Base-by-base conservation (phyloP, 1,284 basidiomycete genomes). In the Chalciporus sp. region DNA sequence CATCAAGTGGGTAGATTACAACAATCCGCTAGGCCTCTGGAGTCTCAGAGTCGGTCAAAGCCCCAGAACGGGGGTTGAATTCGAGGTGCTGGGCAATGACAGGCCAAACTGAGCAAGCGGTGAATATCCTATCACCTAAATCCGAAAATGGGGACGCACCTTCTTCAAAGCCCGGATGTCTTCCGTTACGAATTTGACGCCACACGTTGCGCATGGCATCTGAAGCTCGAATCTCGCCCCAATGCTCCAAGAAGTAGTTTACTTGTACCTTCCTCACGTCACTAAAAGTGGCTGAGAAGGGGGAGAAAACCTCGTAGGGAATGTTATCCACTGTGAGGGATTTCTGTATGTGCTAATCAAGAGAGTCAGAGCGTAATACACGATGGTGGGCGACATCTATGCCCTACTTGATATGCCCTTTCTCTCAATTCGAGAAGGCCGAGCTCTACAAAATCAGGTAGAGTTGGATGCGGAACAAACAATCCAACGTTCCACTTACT, bases 251-350 rank as follows among this genome's bases (percentile, higher is more conserved):
- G 76, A 93, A 92, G 73, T 83, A 92, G 33, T 81, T 80, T 14
- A 93, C 79, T 70, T 93, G 84, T 16, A 88, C 88, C 80, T 90
- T 91, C 50, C 91, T 79, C n/a, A 95, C 85, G 41, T 91, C 88
- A 51, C 88, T 86, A 62, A 91, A 94, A 1, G 85, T 85, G 14
- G 87, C 85, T 12, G 88, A 87, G 74, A 95, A 95, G 0, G 87
- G 83, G 6, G 89, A 91, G 64, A 95, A 95, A 40, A 90, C 85
- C 68, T 95, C 93, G 61, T 88, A 88, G 1, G 90, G 88, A 43
- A 95, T 88, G 68, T 94, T 95, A 28, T 87, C 81, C 5, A 89
- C 81, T 0, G 85, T 86, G 42, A 95, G 76, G 2, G 85, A 86
- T 55, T 83, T 85, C 57, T 84, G 75, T 42, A 95, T 93, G 69